Evolutionary conservation across 2,329 filamentous ascomycete genomes (phyloP).

Genomic region (Venturia pyrina): DNA sequence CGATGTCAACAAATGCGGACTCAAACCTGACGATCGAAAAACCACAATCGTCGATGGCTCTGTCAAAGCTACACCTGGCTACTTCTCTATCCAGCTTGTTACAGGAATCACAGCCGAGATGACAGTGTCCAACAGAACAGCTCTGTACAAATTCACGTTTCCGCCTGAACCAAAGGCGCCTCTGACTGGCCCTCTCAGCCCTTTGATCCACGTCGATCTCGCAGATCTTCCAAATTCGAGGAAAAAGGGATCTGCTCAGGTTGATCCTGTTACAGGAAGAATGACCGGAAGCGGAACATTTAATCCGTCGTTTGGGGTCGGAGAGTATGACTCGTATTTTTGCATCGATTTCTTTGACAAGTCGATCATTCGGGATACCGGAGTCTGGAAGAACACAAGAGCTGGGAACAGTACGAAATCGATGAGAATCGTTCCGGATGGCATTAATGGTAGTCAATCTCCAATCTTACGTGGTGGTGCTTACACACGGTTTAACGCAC

Average conservation of each 20-base stretch:
- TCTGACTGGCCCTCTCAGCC: constrained; percentile 27
- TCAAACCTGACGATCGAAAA: constrained; percentile 39
- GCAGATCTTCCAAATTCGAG: constrained; percentile 47
- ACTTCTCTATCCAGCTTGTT: constrained; percentile 47
- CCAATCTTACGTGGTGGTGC: constrained; percentile 30
- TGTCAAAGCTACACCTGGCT: constrained; percentile 46
- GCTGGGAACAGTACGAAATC: background rate
- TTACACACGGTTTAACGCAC: constrained; percentile 26
- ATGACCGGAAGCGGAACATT: constrained; percentile 51
- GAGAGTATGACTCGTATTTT: constrained; percentile 47
- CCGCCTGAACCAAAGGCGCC: constrained; percentile 33
- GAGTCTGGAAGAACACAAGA: constrained; percentile 46
- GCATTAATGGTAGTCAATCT: constrained; percentile 18
- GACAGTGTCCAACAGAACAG: constrained; percentile 49
- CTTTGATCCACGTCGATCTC: constrained; percentile 51
- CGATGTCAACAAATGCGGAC: constrained; percentile 49
- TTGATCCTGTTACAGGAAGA: constrained; percentile 43
- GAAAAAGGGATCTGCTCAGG: constrained; percentile 39
- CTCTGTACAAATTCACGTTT: constrained; percentile 47
- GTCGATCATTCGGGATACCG: constrained; percentile 43
- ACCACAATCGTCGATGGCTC: constrained; percentile 42
- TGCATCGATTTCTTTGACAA: constrained; percentile 49
- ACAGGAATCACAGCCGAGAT: constrained; percentile 51
- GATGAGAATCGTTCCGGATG: background rate
- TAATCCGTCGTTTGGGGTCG: constrained; percentile 50